These are phyloP conservation scores for Earliella scabrosa DNA, from an alignment of 1,284 basidiomycete genomes.

Conservation along the genomic window DNA sequence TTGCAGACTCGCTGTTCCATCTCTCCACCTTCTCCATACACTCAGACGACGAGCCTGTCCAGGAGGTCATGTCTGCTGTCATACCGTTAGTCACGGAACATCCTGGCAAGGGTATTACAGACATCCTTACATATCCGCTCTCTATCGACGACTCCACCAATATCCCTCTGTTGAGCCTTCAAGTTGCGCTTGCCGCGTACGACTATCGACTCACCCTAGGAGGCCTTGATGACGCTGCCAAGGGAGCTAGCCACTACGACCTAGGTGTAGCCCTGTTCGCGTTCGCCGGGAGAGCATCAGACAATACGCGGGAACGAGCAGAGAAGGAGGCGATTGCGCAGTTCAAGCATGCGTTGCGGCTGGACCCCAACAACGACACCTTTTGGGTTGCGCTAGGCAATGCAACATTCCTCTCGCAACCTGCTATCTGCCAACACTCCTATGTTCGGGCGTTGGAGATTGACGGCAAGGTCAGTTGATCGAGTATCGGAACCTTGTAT, in stretches of 20 bases:
- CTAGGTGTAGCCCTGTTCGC: slow-evolving; percentile 71
- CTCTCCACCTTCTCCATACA: slow-evolving; percentile 56
- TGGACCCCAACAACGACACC: slow-evolving; percentile 73
- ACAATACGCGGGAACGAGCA: slow-evolving; percentile 38
- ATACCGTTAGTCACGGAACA: slow-evolving; percentile 44
- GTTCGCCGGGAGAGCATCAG: slow-evolving; percentile 44
- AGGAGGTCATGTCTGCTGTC: slow-evolving; percentile 41
- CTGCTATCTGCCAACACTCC: slow-evolving; percentile 86
- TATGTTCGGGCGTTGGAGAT: slow-evolving; percentile 91
- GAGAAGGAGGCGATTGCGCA: slow-evolving; percentile 63
- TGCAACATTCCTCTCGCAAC: slow-evolving; percentile 70
- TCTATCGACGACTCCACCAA: slow-evolving; percentile 14
- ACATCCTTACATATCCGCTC: slow-evolving; percentile 42
- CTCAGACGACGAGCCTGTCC: slow-evolving; percentile 44
- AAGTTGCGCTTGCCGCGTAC: slow-evolving; percentile 68
- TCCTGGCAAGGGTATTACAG: slow-evolving; percentile 45
- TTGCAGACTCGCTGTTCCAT: slow-evolving; percentile 78
- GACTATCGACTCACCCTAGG: slow-evolving; percentile 76
- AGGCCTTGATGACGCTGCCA: slow-evolving; percentile 58
- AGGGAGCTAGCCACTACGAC: slow-evolving; percentile 79
- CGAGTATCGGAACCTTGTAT: background rate
- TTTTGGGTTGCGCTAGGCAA: slow-evolving; percentile 88
- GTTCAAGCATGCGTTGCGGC: slow-evolving; percentile 77
- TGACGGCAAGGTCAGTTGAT: slow-evolving; percentile 67
- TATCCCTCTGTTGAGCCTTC: slow-evolving; percentile 38